Percentiles rank a stretch among this genome's conserved stretches.
These are phyloP conservation scores for Curvularia lunata DNA, from an alignment of 2,329 filamentous ascomycete species.

Conservation along the genomic window DNA sequence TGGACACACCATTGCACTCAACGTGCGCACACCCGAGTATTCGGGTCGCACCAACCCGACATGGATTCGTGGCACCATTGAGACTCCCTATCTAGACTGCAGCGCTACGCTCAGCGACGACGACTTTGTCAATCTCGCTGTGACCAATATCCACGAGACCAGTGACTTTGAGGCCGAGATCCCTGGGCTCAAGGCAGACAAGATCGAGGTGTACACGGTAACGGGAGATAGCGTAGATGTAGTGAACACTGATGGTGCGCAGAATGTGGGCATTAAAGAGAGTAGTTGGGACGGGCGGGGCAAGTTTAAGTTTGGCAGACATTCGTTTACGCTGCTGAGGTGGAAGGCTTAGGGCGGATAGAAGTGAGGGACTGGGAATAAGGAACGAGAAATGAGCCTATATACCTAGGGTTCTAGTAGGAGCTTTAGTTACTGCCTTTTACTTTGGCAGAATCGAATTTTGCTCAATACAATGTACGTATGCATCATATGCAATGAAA, in stretches of 20 bases:
- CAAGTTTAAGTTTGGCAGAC: slow-evolving; percentile 69
- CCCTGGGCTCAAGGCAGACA: slow-evolving; percentile 57
- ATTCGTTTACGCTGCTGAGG: slow-evolving; percentile 71
- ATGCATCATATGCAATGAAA: no score
- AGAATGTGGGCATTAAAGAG: slow-evolving; percentile 68
- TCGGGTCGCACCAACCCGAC: slow-evolving; percentile 68
- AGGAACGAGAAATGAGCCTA: neutral
- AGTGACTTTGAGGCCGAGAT: slow-evolving; percentile 65
- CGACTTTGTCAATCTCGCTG: slow-evolving; percentile 69
- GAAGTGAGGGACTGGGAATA: no score
- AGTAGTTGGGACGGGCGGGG: slow-evolving; percentile 69
- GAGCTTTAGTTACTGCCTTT: no score
- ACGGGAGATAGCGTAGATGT: slow-evolving; percentile 63
- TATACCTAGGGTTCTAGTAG: no score
- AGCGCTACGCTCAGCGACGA: slow-evolving; percentile 66
- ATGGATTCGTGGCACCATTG: slow-evolving; percentile 69
- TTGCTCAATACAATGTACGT: no score
- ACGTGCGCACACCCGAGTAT: slow-evolving; percentile 69
- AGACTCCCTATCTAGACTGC: slow-evolving; percentile 74
- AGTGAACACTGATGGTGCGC: slow-evolving; percentile 67
- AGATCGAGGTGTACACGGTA: slow-evolving; percentile 68
- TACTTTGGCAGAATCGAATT: no score
- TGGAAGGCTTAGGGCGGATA: slow-evolving; percentile 51
- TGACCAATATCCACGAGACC: slow-evolving; percentile 72
- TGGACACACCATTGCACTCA: slow-evolving; percentile 69